Conservation (phyloP, 257 asterid species). For the Pogostemon cablin region DNA sequence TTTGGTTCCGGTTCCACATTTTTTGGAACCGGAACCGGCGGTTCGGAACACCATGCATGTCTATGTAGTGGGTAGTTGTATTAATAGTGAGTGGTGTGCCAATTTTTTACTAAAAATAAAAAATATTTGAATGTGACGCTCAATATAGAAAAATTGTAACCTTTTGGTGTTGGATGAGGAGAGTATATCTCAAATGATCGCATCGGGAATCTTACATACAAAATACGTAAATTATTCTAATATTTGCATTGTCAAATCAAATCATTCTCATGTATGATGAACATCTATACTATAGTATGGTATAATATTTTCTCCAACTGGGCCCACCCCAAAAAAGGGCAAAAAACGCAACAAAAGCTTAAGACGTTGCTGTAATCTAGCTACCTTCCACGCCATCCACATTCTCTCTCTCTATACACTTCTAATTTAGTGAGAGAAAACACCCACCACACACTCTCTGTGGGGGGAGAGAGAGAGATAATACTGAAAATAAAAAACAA, state of each 20-base stretch:
- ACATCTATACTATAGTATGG: not conserved
- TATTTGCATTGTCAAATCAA: conserved; percentile 26
- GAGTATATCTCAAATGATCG: too few relatives aligned
- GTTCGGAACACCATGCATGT: too few relatives aligned
- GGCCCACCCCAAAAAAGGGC: not conserved
- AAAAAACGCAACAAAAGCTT: not conserved
- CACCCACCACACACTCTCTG: conserved; percentile 4
- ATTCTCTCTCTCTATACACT: conserved; percentile 16
- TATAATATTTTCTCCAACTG: not conserved
- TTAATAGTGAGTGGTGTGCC: too few relatives aligned
- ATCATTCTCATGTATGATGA: not conserved
- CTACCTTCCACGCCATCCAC: too few relatives aligned
- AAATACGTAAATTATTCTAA: conserved; percentile 1
- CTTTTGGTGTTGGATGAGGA: too few relatives aligned
- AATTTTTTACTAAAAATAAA: too few relatives aligned
- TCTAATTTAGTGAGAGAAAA: conserved; percentile 33
- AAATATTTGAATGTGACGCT: too few relatives aligned
- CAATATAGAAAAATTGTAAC: too few relatives aligned
- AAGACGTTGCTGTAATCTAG: conserved; percentile 15
- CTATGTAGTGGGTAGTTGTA: too few relatives aligned
- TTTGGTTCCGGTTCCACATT: too few relatives aligned
- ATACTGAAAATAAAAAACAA: not conserved
- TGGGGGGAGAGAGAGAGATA: not conserved
- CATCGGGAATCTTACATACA: too few relatives aligned
- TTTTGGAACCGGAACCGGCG: too few relatives aligned